Conservation (phyloP, 23 red algal genomes). For the Gracilaria caudata region DNA sequence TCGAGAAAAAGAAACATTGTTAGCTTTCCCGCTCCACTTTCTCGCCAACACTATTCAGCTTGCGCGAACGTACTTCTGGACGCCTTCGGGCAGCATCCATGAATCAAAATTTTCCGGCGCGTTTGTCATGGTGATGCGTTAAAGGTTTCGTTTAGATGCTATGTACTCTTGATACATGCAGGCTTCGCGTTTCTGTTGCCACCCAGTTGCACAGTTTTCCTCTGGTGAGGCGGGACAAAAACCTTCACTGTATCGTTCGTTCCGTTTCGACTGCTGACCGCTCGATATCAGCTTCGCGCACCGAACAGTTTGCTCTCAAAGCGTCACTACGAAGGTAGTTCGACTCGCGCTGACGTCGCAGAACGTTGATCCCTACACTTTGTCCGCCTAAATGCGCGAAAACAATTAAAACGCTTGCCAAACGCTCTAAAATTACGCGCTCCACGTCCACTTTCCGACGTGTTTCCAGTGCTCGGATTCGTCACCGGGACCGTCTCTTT, state of each 20-base stretch:
- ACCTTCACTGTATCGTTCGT: no score
- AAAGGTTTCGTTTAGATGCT: background rate
- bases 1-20: background rate
- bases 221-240: no score
- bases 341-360: no score
- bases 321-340: no score
- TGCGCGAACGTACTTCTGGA: conserved; percentile 66
- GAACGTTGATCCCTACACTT: background rate
- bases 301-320: no score
- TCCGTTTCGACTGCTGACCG: no score
- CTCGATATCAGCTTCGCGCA: no score
- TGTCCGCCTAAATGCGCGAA: background rate
- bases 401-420: background rate
- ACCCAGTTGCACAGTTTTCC: no score
- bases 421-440: background rate
- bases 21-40: conserved; percentile 3
- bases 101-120: conserved; percentile 94
- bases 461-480: background rate
- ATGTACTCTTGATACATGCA: background rate
- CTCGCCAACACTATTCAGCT: background rate
- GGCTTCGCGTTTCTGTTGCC: no score
- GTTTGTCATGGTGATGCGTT: conserved; percentile 72
- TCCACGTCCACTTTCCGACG: background rate
- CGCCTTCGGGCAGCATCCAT: conserved; percentile 91
- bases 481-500: no score